phyloP scores from a whole-genome alignment of 805 yeast species.

The Metschnikowia drakensbergensis region DNA sequence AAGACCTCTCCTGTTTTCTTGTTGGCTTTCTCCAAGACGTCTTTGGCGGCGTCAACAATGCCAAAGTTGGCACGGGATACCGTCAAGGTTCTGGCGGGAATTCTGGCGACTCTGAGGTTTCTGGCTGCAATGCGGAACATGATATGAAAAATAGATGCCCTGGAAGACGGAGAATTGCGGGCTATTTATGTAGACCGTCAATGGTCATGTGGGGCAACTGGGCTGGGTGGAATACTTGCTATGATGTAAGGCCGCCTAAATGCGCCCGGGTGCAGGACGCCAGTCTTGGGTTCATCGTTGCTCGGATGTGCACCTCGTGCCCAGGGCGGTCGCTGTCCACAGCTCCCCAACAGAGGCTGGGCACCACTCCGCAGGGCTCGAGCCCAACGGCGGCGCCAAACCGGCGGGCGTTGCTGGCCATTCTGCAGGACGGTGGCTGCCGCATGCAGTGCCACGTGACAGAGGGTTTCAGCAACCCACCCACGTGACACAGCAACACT shows the following conservation, averaged over 20 bases:
- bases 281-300: background rate
- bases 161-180: background rate
- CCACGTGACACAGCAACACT: no score
- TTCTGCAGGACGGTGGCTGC: background rate
- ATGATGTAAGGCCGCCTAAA: conserved; percentile 8
- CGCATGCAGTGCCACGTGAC: no score
- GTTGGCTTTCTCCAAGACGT: conserved; percentile 29
- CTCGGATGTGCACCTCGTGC: background rate
- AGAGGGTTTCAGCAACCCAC: conserved; percentile 5
- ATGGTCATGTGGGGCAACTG: conserved; percentile 1
- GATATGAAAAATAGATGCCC: background rate
- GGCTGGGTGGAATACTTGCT: conserved; percentile 6
- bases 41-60: conserved; percentile 34
- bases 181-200: background rate
- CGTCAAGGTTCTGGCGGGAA: conserved; percentile 9
- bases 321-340: no score
- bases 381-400: no score
- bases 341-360: no score
- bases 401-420: background rate
- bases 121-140: conserved; percentile 16
- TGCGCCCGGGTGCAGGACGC: background rate
- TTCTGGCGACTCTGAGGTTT: conserved; percentile 9
- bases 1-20: conserved; percentile 40
- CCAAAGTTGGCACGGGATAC: conserved; percentile 16
- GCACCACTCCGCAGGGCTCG: no score